Evolutionary conservation across 805 yeast species (phyloP).

Genomic region (Saccharomycopsis fodiens): DNA sequence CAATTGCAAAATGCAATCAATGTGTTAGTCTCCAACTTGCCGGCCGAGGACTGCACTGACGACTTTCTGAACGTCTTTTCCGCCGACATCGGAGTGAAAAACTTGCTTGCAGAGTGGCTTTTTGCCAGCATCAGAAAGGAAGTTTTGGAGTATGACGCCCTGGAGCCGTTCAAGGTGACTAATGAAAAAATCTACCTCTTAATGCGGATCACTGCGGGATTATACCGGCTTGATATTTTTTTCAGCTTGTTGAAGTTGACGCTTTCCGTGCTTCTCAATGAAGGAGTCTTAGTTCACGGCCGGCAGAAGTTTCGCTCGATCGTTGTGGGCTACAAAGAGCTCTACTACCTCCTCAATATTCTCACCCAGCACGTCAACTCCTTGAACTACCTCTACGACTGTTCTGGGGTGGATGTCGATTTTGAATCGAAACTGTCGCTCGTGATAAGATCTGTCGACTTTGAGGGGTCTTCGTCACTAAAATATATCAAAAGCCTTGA

Average conservation of each 20-base stretch:
- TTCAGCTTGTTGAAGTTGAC: constrained; percentile 12
- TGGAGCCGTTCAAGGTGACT: not conserved
- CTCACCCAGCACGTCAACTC: constrained; percentile 7
- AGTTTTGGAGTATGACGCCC: not conserved
- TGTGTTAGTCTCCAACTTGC: not conserved
- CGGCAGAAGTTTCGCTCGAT: not conserved
- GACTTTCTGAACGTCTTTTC: not conserved
- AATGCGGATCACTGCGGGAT: constrained; percentile 1
- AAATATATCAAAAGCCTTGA: constrained; percentile 10
- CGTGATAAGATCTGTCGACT: constrained; percentile 6
- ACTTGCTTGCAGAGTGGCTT: constrained; percentile 11
- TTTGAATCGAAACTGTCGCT: constrained; percentile 16
- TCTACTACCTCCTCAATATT: constrained; percentile 10
- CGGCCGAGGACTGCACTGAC: not conserved
- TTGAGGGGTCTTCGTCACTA: not conserved
- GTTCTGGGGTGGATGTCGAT: constrained; percentile 9
- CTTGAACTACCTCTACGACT: constrained; percentile 13
- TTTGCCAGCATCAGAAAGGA: constrained; percentile 1
- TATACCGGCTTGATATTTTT: constrained; percentile 12
- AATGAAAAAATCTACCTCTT: constrained; percentile 4
- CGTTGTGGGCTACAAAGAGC: constrained; percentile 13
- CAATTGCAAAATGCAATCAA: not conserved
- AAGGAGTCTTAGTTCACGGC: not conserved
- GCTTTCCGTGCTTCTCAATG: constrained; percentile 7
- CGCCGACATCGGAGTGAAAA: constrained; percentile 9